Evolutionary conservation across 108 stramenopile species (phyloP), one percentile per base, ranked within the genome.

Genomic region (Skeletonema grethae): DNA sequence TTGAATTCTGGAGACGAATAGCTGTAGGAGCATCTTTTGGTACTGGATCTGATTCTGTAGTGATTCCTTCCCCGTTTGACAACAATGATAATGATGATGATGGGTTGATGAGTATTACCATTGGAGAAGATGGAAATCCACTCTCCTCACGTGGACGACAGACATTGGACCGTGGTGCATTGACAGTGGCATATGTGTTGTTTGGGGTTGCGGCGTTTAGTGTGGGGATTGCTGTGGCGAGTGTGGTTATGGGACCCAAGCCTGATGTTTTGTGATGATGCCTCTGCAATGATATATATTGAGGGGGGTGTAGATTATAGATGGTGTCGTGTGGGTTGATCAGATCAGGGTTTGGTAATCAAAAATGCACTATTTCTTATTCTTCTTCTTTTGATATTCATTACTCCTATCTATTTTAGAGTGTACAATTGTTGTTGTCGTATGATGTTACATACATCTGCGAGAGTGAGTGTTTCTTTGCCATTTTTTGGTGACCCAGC

Each of bases 1-100:
- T 82, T 43, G 91, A 95, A 82, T 95, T 95, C 70, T 95, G 94
- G 94, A 61, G 90, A 65, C 73, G 94, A 24, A 95, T 95, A 56
- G 90, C 90, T 22, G 80, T 92, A 41, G 94, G 94, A 38, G 89
- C 75, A 58, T 39, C 84, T 35, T 95, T 95, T 70, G 94, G 94
- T 24, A 95, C 94, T 10, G 89, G 90, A 8, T 69, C 82, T 7
- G 94, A 92, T 61, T 84, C 84, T 0, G 83, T 95, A 1, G 69
- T 88, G 7, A 83, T 89, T 45, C 80, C 76, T 34, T 58, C 68
- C 16, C 73, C 75, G 1, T 71, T 76, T 29, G 63, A 13, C 22
- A 69, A 65, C 0, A 57, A 70, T 16, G 63, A 65, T 8, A 57
- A 74, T 45, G 50, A 80, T 55, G 63, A 65, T 22, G 57, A 74